Evolutionary conservation across 2,329 filamentous ascomycete genomes (phyloP).

Genomic region (Xylaria sp.): DNA sequence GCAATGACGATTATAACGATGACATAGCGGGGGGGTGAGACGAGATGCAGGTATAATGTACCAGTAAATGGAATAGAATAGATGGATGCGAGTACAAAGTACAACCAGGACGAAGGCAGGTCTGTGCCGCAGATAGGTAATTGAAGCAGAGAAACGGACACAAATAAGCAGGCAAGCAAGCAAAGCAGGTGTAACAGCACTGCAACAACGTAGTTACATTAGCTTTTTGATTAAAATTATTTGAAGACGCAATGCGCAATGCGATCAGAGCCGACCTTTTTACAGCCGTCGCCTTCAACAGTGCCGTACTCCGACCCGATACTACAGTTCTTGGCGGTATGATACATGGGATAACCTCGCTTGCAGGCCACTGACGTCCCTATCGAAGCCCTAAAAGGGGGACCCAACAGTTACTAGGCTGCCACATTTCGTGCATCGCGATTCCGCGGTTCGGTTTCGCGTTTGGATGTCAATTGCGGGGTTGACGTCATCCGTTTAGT

Average conservation of each 20-base stretch:
- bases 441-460: slow-evolving; percentile 10
- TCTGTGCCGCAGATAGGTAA: background rate
- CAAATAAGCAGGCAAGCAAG: no score
- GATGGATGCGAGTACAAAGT: background rate
- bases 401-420: background rate
- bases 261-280: background rate
- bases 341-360: background rate
- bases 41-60: background rate
- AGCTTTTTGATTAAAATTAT: background rate
- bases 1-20: slow-evolving; percentile 1
- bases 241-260: background rate
- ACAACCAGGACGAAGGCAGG: background rate
- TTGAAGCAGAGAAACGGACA: background rate
- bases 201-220: background rate
- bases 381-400: background rate
- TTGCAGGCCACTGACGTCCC: background rate
- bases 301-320: background rate
- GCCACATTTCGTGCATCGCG: slow-evolving; percentile 2
- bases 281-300: background rate
- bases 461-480: background rate
- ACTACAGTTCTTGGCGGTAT: background rate
- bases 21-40: background rate
- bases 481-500: slow-evolving; percentile 17
- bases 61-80: no score
- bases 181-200: background rate